A percentile compares a stretch with the other conserved stretches of the same genome.
Conservation (phyloP, 345 rosid genomes). For the Gossypium rotundifolium region DNA sequence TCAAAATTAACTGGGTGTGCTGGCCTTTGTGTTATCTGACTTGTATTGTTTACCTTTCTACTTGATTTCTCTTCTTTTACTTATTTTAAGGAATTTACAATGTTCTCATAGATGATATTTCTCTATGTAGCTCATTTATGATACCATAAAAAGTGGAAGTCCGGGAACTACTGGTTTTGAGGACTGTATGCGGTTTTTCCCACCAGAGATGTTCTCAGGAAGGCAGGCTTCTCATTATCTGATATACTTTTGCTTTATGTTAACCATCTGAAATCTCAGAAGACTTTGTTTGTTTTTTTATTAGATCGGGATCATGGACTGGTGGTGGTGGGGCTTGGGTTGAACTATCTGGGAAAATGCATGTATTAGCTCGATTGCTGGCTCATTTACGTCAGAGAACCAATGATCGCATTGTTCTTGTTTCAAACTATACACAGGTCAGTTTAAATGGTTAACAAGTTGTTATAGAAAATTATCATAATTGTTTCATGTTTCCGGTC, state of each 20-base stretch:
- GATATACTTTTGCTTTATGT: background rate
- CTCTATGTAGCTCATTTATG: constrained; percentile 78
- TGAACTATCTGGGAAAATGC: constrained; percentile 98
- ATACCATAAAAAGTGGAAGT: constrained; percentile 67
- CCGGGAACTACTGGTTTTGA: constrained; percentile 87
- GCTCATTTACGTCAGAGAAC: constrained; percentile 76
- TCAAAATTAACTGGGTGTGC: background rate
- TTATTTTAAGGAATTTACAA: background rate
- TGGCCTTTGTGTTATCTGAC: background rate
- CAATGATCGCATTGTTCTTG: constrained; percentile 91
- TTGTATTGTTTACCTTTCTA: constrained; percentile 10
- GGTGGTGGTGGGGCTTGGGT: constrained; percentile 98
- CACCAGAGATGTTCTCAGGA: constrained; percentile 91
- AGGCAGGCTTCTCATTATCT: constrained; percentile 40
- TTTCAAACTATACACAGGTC: constrained; percentile 97
- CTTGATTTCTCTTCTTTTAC: constrained; percentile 1
- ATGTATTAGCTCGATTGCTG: constrained; percentile 81
- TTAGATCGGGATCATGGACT: constrained; percentile 90
- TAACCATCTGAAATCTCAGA: constrained; percentile 10
- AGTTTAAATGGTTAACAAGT: constrained; percentile 10
- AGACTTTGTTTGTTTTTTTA: constrained; percentile 12
- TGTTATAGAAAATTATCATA: constrained; percentile 5
- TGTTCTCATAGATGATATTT: constrained; percentile 16
- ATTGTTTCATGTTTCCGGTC: background rate
- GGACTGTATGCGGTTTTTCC: constrained; percentile 76